phyloP scores from a whole-genome alignment of 306 rosid species.

The Citrullus amarus region DNA sequence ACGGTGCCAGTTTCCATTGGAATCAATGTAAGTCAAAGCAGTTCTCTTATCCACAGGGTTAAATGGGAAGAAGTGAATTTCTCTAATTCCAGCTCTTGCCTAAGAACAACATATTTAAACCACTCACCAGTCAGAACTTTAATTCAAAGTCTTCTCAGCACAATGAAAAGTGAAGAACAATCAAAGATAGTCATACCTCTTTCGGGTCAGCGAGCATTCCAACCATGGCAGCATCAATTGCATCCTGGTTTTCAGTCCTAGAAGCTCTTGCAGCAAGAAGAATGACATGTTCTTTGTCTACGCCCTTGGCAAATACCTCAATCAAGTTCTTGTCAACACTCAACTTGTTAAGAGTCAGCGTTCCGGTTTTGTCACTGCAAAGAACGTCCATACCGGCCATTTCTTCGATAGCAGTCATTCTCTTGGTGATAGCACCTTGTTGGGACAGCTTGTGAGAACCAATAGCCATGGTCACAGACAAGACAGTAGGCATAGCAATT shows the following conservation, averaged over 20 bases:
- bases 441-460: constrained; percentile 95
- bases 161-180: neutral
- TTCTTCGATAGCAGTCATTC: constrained; percentile 99
- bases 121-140: neutral
- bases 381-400: constrained; percentile 99
- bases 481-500: constrained; percentile 97
- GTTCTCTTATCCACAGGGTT: constrained; percentile 98
- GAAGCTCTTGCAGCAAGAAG: constrained; percentile 94
- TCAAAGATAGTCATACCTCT: constrained; percentile 42
- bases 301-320: constrained; percentile 76
- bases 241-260: constrained; percentile 91
- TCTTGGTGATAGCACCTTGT: constrained; percentile 96
- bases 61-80: constrained; percentile 86
- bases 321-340: constrained; percentile 73
- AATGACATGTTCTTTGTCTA: constrained; percentile 69
- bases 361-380: constrained; percentile 98
- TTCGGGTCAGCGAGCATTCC: constrained; percentile 98
- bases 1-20: constrained; percentile 76
- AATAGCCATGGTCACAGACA: constrained; percentile 98
- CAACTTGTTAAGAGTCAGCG: constrained; percentile 92
- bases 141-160: neutral
- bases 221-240: constrained; percentile 94
- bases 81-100: constrained; percentile 88
- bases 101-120: constrained; percentile 11
- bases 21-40: constrained; percentile 89